These are phyloP conservation scores for Strigomonas culicis DNA, from an alignment of 208 protist genomes.

Conservation along the genomic window DNA sequence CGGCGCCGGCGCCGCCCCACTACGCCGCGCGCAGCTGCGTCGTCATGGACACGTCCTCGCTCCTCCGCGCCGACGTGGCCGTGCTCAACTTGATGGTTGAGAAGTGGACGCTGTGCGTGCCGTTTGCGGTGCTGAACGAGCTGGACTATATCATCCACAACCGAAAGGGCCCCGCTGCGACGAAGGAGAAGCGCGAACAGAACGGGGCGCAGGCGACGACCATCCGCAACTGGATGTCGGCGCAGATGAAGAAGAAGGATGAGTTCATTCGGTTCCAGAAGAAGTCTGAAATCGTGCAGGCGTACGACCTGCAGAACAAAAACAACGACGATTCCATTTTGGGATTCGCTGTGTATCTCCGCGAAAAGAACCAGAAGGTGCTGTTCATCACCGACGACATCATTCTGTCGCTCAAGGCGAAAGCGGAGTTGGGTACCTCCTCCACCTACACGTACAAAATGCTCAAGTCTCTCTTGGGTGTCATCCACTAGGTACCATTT, in stretches of 20 bases:
- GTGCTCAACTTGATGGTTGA: slow-evolving; percentile 53
- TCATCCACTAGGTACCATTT: not conserved
- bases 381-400: slow-evolving; percentile 83
- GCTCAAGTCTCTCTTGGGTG: too few species aligned
- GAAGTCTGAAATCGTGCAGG: slow-evolving; percentile 48
- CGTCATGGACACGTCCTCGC: slow-evolving; percentile 76
- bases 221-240: slow-evolving; percentile 64
- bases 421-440: slow-evolving; percentile 47
- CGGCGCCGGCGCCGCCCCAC: not conserved
- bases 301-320: slow-evolving; percentile 42
- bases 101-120: slow-evolving; percentile 53
- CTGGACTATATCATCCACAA: slow-evolving; percentile 62
- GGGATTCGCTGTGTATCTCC: slow-evolving; percentile 77
- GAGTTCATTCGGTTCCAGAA: slow-evolving; percentile 50
- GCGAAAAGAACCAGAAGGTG: slow-evolving; percentile 27
- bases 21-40: slow-evolving; percentile 17
- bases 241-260: slow-evolving; percentile 14
- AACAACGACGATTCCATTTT: slow-evolving; percentile 81
- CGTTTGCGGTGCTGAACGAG: slow-evolving; percentile 70
- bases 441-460: slow-evolving; percentile 25
- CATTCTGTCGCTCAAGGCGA: slow-evolving; percentile 72
- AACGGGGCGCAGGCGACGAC: slow-evolving; percentile 13
- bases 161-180: not conserved
- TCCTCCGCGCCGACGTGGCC: slow-evolving; percentile 42
- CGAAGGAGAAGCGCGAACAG: not conserved